Base-by-base conservation (phyloP, 176 grass and related monocot species). In the Calamus simplicifolius region DNA sequence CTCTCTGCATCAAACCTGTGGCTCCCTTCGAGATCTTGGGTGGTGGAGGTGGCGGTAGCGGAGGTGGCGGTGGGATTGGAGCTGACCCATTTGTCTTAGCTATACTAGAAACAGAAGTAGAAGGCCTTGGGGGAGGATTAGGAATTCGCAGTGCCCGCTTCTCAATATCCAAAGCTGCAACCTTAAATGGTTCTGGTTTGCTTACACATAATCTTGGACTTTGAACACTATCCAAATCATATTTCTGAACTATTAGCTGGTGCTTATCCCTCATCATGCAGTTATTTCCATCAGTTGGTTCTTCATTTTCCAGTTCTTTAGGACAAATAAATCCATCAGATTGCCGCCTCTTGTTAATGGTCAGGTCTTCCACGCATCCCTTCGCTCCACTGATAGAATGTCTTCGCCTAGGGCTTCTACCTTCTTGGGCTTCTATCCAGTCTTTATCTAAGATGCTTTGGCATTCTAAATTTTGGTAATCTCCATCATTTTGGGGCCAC, bases 121-220 rank as follows among this genome's bases (percentile, higher is more conserved):
- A 92, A 59, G 93, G 93, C 74, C 84, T 98, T 68, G 93, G 93
- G 58, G 87, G 93, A 66, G 93, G 93, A 49, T 98, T 98, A 21
- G 93, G 93, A 25, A 98, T 77, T 14, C 93, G 87, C 50, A 92
- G 23, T 16, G 64, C 85, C 63, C 93, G 84, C 70, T 92, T 98
- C 78, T 83, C 93, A 27, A 92, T 52, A 59, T 90, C 87, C 30
- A 85, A 48, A 66, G 75, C 66, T 52, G 80, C 73, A 50, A 63
- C 63, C 56, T 81, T 87, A 72, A 64, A 90, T 63, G 75, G 61
- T 64, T 96, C 87, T 52, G 80, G 48, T 71, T 89, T 98, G 62
- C 70, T 72, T 59, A 75, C 35, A 67, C 58, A 59, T 72, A 81
- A 89, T 81, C 76, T 98, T 50, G 87, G 71, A 68, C 81, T 80